Base-by-base conservation (phyloP, 345 rosid genomes). In the Salix viminalis region DNA sequence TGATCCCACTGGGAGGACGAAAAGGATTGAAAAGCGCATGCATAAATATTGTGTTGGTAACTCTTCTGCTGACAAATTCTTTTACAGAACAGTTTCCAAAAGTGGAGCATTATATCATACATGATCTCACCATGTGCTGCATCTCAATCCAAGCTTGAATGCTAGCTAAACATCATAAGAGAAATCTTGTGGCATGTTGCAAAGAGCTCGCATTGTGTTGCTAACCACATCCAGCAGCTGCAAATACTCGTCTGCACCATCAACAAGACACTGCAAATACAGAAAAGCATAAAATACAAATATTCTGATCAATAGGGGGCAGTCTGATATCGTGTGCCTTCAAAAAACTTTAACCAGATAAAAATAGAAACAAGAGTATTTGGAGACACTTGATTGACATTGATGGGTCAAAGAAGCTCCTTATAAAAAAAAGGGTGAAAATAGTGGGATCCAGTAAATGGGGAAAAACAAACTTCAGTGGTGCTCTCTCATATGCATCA, bases 171-270 rank as follows among this genome's bases (percentile, higher is more conserved):
- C 36, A 68, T 83, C 86, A n/a, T 83, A 80, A 65, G 86, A 75
- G 79, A 86, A 86, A 69, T 93, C 94, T 73, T 90, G 83, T 13
- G 98, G 91, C 96, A 93, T 90, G 83, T 90, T 86, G 79, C 89
- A 82, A 70, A 89, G 87, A 30, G 94, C 89, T 71, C 88, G 83
- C 84, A 91, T 88, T 32, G 91, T 83, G 75, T 75, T 83, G 86
- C 98, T 90, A 75, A 91, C 82, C 77, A 88, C 93, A 75, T 92
- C 92, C 79, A 96, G 88, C 75, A 96, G 90, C 90, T 92, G 98
- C 89, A 96, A 76, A 87, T 96, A 92, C 89, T 94, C 99, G 66
- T 94, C 97, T 21, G 97, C 99, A 7, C 97, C 98, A 67, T 92
- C 99, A 72, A 96, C 85, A 39, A 96, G 97, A 81, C 89, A 75